These are phyloP conservation scores for Cytospora mali DNA, from an alignment of 2,329 filamentous ascomycete species.

Conservation along the genomic window DNA sequence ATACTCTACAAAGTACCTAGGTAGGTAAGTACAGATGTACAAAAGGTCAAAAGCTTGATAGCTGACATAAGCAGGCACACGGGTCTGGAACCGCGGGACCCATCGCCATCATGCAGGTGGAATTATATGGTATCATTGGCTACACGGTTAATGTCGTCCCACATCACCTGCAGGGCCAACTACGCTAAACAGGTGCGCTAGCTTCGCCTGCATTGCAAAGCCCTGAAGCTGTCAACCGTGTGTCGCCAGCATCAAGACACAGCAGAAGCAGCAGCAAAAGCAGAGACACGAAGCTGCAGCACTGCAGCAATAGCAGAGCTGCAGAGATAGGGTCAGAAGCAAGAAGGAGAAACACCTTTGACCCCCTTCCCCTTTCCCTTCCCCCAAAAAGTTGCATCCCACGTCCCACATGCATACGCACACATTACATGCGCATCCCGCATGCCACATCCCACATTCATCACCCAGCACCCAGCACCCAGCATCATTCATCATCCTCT, in stretches of 20 bases:
- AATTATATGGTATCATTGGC: neutral
- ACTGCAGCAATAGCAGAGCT: neutral
- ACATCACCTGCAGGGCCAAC: conserved; percentile 11
- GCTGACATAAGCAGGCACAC: neutral
- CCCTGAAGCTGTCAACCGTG: conserved; percentile 13
- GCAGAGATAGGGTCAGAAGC: neutral
- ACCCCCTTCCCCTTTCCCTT: neutral
- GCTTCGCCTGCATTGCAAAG: conserved; percentile 12
- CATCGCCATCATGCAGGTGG: neutral
- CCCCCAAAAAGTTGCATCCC: neutral
- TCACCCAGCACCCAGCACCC: neutral
- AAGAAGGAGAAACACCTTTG: neutral
- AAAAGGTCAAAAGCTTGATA: neutral
- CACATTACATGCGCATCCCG: neutral
- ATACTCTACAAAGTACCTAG: neutral
- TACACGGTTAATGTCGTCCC: neutral
- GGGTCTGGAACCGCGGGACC: neutral
- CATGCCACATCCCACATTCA: neutral
- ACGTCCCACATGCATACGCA: neutral
- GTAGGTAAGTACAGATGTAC: neutral
- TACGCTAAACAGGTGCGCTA: conserved; percentile 15
- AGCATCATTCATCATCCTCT: neutral
- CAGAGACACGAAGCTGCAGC: neutral
- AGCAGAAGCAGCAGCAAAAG: neutral
- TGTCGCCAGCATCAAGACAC: neutral